A percentile compares a stretch with the other conserved stretches of the same genome.
Conservation (phyloP, 257 asterid genomes). For the Solanum lycopersicoides region DNA sequence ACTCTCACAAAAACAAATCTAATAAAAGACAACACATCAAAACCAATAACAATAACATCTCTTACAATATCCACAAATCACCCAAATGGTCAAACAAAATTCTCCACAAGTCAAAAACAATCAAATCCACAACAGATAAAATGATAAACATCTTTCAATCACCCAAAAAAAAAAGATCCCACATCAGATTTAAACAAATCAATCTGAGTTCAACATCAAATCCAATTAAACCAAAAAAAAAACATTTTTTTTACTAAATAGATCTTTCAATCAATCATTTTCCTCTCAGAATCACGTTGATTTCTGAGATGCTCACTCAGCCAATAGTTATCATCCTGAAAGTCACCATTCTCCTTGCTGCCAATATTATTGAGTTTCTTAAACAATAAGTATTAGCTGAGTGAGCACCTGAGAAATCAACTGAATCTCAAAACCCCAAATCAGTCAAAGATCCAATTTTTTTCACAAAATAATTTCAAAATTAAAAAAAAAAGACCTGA, state of each 20-base stretch:
- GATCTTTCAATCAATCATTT: not conserved
- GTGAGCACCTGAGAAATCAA: not conserved
- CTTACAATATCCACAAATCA: not conserved
- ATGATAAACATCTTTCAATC: not conserved
- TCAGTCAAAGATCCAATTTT: not conserved
- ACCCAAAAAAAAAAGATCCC: not conserved
- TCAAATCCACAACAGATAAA: not conserved
- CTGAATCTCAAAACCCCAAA: not conserved
- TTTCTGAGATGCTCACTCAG: not conserved
- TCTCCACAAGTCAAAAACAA: not conserved
- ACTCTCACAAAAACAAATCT: not conserved
- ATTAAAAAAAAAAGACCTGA: constrained; percentile 31
- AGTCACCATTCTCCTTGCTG: not conserved
- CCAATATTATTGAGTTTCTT: not conserved
- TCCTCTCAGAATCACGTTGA: not conserved
- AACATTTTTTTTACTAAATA: not conserved
- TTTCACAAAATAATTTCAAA: too few species aligned
- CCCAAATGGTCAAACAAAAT: not conserved
- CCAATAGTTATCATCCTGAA: not conserved
- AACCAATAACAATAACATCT: not conserved
- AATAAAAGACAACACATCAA: not conserved
- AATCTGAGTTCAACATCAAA: not conserved
- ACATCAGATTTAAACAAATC: not conserved
- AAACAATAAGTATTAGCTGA: not conserved
- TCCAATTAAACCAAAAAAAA: not conserved